Evolutionary conservation across 208 protist genomes (phyloP).

Genomic region (Trichomonas tenax): DNA sequence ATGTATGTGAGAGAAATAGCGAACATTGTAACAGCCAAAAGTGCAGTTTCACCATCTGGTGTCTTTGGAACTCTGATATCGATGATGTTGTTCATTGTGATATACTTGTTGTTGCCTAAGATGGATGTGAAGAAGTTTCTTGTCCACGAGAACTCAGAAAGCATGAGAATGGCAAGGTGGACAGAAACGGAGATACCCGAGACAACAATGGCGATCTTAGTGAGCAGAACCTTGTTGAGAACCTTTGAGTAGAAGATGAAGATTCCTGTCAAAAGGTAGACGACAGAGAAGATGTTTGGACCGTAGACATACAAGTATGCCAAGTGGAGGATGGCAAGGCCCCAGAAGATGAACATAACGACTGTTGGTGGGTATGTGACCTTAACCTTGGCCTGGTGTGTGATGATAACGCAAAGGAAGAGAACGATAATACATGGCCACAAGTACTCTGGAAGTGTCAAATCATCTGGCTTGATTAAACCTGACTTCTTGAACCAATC

Average conservation of each 20-base stretch:
- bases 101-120: background rate
- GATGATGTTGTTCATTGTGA: background rate
- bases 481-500: background rate
- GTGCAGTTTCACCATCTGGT: background rate
- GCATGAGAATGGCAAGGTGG: background rate
- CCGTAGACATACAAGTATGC: background rate
- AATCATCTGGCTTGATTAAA: background rate
- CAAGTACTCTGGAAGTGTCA: background rate
- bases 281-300: background rate
- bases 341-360: background rate
- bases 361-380: background rate
- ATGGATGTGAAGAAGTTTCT: background rate
- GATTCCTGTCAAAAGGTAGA: background rate
- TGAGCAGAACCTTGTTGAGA: background rate
- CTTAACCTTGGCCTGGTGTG: background rate
- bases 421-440: background rate
- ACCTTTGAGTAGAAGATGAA: background rate
- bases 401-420: background rate
- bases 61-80: background rate
- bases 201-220: background rate
- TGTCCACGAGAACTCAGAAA: background rate
- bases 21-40: background rate
- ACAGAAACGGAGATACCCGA: background rate
- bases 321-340: background rate
- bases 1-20: background rate